Evolutionary conservation across 2,329 filamentous ascomycete genomes (phyloP).

Genomic region (Penicillium sp.): DNA sequence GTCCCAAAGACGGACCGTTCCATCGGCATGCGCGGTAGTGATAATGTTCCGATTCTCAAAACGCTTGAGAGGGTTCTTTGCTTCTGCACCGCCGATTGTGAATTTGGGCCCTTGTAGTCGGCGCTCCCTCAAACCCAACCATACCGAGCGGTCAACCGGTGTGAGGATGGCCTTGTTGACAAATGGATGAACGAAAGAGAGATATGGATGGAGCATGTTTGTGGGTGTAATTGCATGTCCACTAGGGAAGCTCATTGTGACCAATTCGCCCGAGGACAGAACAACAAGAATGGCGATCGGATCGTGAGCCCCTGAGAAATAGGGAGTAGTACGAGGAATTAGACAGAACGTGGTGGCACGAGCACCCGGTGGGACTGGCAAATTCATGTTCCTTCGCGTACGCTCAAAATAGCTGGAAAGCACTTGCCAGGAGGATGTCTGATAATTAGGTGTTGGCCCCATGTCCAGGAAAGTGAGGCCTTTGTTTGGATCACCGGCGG

Average conservation of each 20-base stretch:
- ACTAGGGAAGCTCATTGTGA: slow-evolving; percentile 87
- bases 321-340: slow-evolving; percentile 76
- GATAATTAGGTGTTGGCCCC: slow-evolving; percentile 82
- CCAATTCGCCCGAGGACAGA: slow-evolving; percentile 79
- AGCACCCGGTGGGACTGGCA: slow-evolving; percentile 74
- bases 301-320: slow-evolving; percentile 84
- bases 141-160: slow-evolving; percentile 71
- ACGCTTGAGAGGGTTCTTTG: slow-evolving; percentile 65
- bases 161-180: slow-evolving; percentile 70
- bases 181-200: slow-evolving; percentile 89
- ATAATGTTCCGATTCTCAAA: slow-evolving; percentile 82
- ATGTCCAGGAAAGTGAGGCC: slow-evolving; percentile 87
- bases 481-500: slow-evolving; percentile 64
- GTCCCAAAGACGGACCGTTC: slow-evolving; percentile 90
- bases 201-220: slow-evolving; percentile 83
- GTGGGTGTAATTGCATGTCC: slow-evolving; percentile 88
- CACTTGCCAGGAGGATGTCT: slow-evolving; percentile 84
- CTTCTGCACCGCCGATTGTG: slow-evolving; percentile 74
- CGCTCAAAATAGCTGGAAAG: slow-evolving; percentile 74
- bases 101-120: slow-evolving; percentile 74
- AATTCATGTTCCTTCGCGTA: slow-evolving; percentile 66
- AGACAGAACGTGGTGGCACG: slow-evolving; percentile 77
- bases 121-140: slow-evolving; percentile 87
- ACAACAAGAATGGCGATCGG: slow-evolving; percentile 80
- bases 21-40: slow-evolving; percentile 84